Evolutionary conservation across 345 rosid genomes (phyloP).

Genomic region (Pistacia atlantica): DNA sequence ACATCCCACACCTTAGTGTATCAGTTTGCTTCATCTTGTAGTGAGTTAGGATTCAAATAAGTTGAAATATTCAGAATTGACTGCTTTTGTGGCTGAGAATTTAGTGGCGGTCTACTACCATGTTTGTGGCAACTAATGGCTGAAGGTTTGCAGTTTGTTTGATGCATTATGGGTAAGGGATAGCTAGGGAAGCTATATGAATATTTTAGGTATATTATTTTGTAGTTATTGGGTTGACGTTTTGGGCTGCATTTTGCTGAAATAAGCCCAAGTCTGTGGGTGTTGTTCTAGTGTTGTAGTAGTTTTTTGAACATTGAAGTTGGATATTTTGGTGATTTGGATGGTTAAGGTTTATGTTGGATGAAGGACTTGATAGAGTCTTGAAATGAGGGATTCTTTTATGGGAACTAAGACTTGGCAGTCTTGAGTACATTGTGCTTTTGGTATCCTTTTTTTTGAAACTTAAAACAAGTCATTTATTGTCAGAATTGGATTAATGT

Average conservation of each 20-base stretch:
- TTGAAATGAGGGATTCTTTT: not conserved
- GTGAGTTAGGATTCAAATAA: not conserved
- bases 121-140: not conserved
- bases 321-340: not conserved
- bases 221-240: not conserved
- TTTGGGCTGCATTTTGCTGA: not conserved
- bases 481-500: slow-evolving; percentile 13
- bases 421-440: not conserved
- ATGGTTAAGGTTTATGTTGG: not conserved
- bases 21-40: not conserved
- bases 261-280: not conserved
- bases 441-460: not conserved
- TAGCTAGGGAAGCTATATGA: not conserved
- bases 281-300: not conserved
- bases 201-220: not conserved
- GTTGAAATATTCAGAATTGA: not conserved
- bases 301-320: not conserved
- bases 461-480: slow-evolving; percentile 5
- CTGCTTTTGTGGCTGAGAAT: not conserved
- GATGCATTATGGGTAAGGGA: not conserved
- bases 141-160: not conserved
- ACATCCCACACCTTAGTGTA: not conserved
- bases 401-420: too few species aligned
- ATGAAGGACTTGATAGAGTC: not conserved
- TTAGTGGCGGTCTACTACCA: not conserved